Conservation (phyloP, 2,329 filamentous ascomycete genomes). For the Teratosphaeriaceae sp. region DNA sequence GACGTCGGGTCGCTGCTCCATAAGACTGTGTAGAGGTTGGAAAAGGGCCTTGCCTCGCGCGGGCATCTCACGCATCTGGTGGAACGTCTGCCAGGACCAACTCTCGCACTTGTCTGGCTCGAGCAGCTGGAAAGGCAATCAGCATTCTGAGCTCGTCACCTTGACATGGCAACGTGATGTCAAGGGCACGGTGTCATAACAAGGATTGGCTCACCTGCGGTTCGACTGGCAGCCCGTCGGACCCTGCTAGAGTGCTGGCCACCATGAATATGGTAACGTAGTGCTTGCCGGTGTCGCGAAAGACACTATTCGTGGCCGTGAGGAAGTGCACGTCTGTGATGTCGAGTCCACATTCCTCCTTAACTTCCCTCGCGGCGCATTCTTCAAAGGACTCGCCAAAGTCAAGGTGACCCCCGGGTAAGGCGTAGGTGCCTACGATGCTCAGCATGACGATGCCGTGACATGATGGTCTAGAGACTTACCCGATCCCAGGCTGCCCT, state of each 20-base stretch:
- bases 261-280: conserved; percentile 68
- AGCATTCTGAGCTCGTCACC: too few relatives aligned
- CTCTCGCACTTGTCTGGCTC: conserved; percentile 50
- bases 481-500: conserved; percentile 43
- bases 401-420: conserved; percentile 73
- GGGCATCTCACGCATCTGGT: conserved; percentile 18
- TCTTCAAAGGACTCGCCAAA: conserved; percentile 55
- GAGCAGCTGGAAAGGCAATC: conserved; percentile 19
- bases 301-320: conserved; percentile 61
- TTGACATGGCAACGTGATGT: too few relatives aligned
- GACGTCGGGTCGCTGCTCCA: conserved; percentile 32
- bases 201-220: conserved; percentile 1
- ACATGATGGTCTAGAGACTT: background rate
- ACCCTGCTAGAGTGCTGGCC: conserved; percentile 39
- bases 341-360: conserved; percentile 63
- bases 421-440: conserved; percentile 23
- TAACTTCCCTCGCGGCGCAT: conserved; percentile 60
- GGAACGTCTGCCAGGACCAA: conserved; percentile 48
- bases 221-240: conserved; percentile 40
- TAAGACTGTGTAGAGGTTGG: conserved; percentile 41
- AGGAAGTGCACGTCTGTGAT: conserved; percentile 49
- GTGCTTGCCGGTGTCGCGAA: conserved; percentile 55
- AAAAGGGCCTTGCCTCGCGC: conserved; percentile 35
- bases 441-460: background rate
- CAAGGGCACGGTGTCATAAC: background rate